Base-by-base conservation (phyloP, 768 basidiomycete species). In the Strobilomyces dryophilus region DNA sequence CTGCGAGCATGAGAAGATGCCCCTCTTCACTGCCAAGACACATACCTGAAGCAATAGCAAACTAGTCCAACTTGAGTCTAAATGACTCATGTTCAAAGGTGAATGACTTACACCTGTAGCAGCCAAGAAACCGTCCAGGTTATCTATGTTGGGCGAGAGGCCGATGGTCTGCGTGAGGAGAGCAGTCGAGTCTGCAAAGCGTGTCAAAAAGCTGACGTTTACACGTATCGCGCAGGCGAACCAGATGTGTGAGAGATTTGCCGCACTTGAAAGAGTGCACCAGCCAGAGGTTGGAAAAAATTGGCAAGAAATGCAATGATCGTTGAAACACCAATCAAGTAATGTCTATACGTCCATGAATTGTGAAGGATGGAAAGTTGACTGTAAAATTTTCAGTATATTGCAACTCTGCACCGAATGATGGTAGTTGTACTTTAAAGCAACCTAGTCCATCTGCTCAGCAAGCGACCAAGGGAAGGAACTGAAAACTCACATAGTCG, bases 221-320 rank as follows among this genome's bases (percentile, higher is more conserved):
- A 53, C 55, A 45, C 66, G 60, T 4, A 64, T 48, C 6, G 20
- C 4, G 10, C 17, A 40, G 29, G 17, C 57, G 5, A 41, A 61
- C 61, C 59, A 43, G 39, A 18, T 42, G 51, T 46, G 32, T 63
- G 37, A 44, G 63, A 41, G 34, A 62, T 56, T 37, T 68, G 55
- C 43, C 50, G 58, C 32, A 63, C 47, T 36, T 70, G 57, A 45
- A 73, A 62, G n/a, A 73, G 37, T 12, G 66, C 64, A 56, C 67
- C 69, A 59, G 85, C 79, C 5, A 88, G 64, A 5, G 85, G 83
- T 59, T 85, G 85, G 31, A 83, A 77, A 0, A 78, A 48, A 48
- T 77, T 70, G 10, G 77, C 73, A 26, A 67, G 60, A 11, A 79
- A 31, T 0, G 78, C 80, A 1, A 78, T 77, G 2, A 81, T 40